Conservation (phyloP, 2,329 filamentous ascomycete genomes). For the Cytospora chrysosperma region DNA sequence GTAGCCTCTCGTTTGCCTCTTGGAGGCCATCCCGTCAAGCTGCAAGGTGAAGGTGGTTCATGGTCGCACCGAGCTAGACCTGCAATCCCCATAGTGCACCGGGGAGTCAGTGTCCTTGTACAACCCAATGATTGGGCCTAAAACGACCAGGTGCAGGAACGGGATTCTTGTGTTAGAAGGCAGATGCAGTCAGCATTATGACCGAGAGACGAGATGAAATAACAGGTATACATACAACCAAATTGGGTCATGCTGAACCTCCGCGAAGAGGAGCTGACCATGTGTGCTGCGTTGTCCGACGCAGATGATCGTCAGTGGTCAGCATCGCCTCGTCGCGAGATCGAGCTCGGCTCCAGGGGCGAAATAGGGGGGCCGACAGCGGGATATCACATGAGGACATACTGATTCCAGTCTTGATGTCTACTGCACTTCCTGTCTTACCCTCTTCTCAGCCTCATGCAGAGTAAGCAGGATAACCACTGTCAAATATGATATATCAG, state of each 20-base stretch:
- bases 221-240: background rate
- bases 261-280: background rate
- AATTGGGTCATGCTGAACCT: background rate
- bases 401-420: background rate
- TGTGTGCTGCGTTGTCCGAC: background rate
- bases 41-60: background rate
- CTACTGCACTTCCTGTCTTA: conserved; percentile 14
- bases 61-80: background rate
- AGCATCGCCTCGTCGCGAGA: background rate
- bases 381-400: conserved; percentile 17
- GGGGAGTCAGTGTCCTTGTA: conserved; percentile 10
- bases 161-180: background rate
- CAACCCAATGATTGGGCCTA: conserved; percentile 7
- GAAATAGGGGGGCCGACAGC: background rate
- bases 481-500: conserved; percentile 19
- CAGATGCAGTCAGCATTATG: conserved; percentile 1
- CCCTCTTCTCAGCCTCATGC: conserved; percentile 23
- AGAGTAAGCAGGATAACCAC: background rate
- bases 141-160: conserved; percentile 16
- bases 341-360: background rate
- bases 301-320: background rate
- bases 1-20: background rate
- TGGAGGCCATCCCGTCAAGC: background rate
- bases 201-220: background rate
- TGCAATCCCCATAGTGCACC: conserved; percentile 14